These are phyloP conservation scores for Podaxis sp. DNA, from an alignment of 768 basidiomycete species.

Conservation along the genomic window DNA sequence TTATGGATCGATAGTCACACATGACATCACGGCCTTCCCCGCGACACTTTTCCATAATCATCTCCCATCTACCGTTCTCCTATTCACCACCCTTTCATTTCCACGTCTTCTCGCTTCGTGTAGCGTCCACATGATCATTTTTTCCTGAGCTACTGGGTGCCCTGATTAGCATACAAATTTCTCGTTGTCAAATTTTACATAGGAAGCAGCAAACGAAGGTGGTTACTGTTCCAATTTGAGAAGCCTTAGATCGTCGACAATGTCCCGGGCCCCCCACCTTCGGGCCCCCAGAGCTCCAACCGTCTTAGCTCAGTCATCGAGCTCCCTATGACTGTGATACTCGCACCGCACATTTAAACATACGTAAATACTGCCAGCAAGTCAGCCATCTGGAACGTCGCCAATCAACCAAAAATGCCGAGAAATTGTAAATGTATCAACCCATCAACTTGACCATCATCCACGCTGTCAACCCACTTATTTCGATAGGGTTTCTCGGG, in stretches of 20 bases:
- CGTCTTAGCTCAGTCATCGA: neutral
- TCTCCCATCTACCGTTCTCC: neutral
- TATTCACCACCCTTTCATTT: slow-evolving; percentile 5
- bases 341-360: neutral
- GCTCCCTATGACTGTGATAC: neutral
- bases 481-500: neutral
- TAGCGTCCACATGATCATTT: neutral
- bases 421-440: neutral
- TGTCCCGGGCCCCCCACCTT: too few relatives aligned
- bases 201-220: neutral
- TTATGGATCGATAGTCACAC: neutral
- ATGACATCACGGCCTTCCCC: slow-evolving; percentile 14
- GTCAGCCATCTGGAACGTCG: neutral
- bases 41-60: neutral
- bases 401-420: neutral
- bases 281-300: neutral
- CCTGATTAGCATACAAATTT: neutral
- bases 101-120: neutral
- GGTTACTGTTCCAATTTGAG: neutral
- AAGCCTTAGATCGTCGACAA: neutral
- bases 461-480: neutral
- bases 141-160: neutral
- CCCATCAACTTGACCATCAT: neutral
- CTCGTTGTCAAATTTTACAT: neutral
- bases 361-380: neutral